Conservation (phyloP, 352 stramenopile genomes). For the Pythium monospermum region DNA sequence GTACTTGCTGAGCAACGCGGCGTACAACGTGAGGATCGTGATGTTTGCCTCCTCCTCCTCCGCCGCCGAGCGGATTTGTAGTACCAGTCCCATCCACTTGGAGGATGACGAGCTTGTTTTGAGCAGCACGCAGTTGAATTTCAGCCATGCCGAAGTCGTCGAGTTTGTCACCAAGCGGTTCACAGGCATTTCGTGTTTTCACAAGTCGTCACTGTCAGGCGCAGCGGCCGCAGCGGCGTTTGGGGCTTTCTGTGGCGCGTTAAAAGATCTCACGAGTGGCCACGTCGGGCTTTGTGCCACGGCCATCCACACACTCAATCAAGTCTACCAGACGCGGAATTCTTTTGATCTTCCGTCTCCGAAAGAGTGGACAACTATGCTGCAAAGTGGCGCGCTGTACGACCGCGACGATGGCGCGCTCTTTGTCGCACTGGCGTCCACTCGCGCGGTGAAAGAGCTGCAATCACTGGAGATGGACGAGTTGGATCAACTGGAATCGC, state of each 20-base stretch:
- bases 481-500: constrained; percentile 7
- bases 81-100: neutral
- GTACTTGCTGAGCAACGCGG: neutral
- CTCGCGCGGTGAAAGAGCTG: constrained; percentile 9
- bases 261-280: constrained; percentile 2
- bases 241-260: constrained; percentile 2
- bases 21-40: constrained; percentile 8
- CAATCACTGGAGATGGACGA: constrained; percentile 9
- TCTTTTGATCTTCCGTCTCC: neutral
- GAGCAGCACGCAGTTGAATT: too few species aligned
- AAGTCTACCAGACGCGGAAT: constrained; percentile 1
- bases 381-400: constrained; percentile 5
- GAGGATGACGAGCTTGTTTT: constrained; percentile 4
- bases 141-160: constrained; percentile 7
- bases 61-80: constrained; percentile 1
- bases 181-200: too few species aligned
- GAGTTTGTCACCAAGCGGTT: constrained; percentile 18
- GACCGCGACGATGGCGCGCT: constrained; percentile 4
- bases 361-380: constrained; percentile 5
- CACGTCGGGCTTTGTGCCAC: constrained; percentile 7
- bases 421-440: constrained; percentile 13
- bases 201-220: neutral
- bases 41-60: constrained; percentile 16
- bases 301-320: constrained; percentile 9
- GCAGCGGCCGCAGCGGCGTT: neutral